Evolutionary conservation across 495 filamentous ascomycete genomes (phyloP).

Genomic region (Trypethelium eluteriae): DNA sequence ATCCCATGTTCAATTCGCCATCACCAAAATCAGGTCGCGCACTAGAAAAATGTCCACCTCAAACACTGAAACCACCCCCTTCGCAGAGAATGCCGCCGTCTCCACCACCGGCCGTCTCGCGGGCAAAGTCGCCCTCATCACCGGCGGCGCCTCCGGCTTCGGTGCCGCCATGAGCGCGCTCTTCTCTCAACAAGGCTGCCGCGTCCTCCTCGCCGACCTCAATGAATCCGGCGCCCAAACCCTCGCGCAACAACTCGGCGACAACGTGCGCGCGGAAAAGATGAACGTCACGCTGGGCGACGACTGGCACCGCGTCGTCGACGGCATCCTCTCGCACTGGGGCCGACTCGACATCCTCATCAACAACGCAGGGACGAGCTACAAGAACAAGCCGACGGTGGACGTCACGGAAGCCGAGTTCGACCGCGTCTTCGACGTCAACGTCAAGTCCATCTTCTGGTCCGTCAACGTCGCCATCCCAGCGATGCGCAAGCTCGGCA

Average conservation of each 20-base stretch:
- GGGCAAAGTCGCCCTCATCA: slow-evolving; percentile 14
- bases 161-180: slow-evolving; percentile 12
- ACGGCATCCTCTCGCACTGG: slow-evolving; percentile 2
- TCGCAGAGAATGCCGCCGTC: not conserved
- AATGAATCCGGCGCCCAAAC: slow-evolving; percentile 11
- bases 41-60: not conserved
- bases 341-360: slow-evolving; percentile 24
- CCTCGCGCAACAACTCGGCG: slow-evolving; percentile 9
- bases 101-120: not conserved
- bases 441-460: slow-evolving; percentile 28
- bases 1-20: not conserved
- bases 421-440: slow-evolving; percentile 28
- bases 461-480: slow-evolving; percentile 25
- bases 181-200: slow-evolving; percentile 14
- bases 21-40: not conserved
- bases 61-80: not conserved
- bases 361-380: slow-evolving; percentile 24
- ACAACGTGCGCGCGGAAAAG: slow-evolving; percentile 4
- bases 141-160: slow-evolving; percentile 16
- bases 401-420: slow-evolving; percentile 29
- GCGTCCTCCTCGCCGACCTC: slow-evolving; percentile 16
- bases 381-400: slow-evolving; percentile 17
- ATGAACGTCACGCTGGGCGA: slow-evolving; percentile 14
- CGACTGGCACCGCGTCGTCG: slow-evolving; percentile 13
- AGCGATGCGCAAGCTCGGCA: slow-evolving; percentile 25